Conservation (phyloP, 345 rosid species). For the Hibiscus mutabilis region DNA sequence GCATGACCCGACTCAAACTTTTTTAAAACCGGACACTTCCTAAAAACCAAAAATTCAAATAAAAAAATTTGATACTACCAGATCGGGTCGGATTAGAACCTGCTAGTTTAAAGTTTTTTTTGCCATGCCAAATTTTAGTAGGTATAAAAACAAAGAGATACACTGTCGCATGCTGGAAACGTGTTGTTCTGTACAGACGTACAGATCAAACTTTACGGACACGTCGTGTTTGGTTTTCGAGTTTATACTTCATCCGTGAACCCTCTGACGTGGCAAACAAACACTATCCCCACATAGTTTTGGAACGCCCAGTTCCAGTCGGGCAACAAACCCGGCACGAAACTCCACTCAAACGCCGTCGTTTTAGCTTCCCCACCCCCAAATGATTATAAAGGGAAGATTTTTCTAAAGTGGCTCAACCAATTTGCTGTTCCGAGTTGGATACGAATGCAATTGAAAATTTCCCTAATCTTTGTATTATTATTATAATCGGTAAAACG, state of each 20-base stretch:
- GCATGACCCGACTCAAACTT: too few relatives aligned
- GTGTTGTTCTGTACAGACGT: neutral
- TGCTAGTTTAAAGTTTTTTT: too few relatives aligned
- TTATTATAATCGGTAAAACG: neutral
- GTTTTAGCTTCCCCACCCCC: neutral
- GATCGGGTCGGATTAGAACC: too few relatives aligned
- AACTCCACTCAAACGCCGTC: neutral
- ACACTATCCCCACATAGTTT: neutral
- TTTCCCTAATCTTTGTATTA: neutral
- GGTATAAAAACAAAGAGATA: neutral
- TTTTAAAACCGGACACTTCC: too few relatives aligned
- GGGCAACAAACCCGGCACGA: neutral
- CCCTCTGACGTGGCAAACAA: slow-evolving; percentile 5
- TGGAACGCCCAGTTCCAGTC: neutral
- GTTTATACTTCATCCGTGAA: neutral
- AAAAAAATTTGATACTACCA: too few relatives aligned
- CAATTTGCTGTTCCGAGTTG: neutral
- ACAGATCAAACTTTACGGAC: neutral
- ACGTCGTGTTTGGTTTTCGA: neutral
- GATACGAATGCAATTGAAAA: neutral
- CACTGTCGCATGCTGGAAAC: neutral
- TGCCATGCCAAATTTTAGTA: too few relatives aligned
- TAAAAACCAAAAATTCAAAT: too few relatives aligned
- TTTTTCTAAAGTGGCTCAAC: too few relatives aligned
- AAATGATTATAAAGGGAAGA: too few relatives aligned